Base-by-base conservation (phyloP, 2,329 filamentous ascomycete genomes). In the Rutstroemia sp. region DNA sequence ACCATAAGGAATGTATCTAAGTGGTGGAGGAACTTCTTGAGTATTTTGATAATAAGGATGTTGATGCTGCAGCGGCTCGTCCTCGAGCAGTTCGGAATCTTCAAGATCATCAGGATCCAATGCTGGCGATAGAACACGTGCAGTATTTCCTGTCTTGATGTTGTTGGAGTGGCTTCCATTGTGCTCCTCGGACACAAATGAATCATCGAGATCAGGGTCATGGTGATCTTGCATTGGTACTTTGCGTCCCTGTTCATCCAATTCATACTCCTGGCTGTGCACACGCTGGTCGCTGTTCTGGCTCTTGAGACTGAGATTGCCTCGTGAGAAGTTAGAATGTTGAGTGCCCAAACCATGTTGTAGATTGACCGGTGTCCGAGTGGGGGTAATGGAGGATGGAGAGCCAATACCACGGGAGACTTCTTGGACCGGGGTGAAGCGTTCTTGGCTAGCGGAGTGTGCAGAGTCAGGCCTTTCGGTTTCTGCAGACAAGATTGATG, bases 401-500 rank as follows among this genome's bases (percentile, higher is more conserved):
- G 88, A 89, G 23, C 73, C 71, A 25, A 80, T 71, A 5, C 81
- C 83, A 57, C 53, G 53, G 17, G 47, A 44, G 37, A 79, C 69
- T n/a, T 89, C 82, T 41, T 79, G 80, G 48, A 86, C 71, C 12
- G 84, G 83, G 1, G 77, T 79, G 65, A 59, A 46, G 65, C 50
- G 72, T 72, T 80, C 81, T 64, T 80, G 84, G 65, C 78, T 86
- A 21, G 85, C 83, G 14, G 53, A 55, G 42, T 55, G 53, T 23
- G 44, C 44, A 17, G 87, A 89, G 48, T 80, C 78, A 16, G 88
- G 86, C 51, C 84, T 77, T 61, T 89, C 89, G 0, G 88, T 89
- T 27, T 88, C 84, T 30, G 89, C 88, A 5, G 92, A 94, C 17
- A 94, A 73, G 54, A 97, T 89, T 0, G 92, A 96, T 16, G 87